Percentiles rank a stretch among this genome's conserved stretches.
Evolutionary conservation across 768 basidiomycete genomes (phyloP).

Genomic region (Scleroderma bovista): DNA sequence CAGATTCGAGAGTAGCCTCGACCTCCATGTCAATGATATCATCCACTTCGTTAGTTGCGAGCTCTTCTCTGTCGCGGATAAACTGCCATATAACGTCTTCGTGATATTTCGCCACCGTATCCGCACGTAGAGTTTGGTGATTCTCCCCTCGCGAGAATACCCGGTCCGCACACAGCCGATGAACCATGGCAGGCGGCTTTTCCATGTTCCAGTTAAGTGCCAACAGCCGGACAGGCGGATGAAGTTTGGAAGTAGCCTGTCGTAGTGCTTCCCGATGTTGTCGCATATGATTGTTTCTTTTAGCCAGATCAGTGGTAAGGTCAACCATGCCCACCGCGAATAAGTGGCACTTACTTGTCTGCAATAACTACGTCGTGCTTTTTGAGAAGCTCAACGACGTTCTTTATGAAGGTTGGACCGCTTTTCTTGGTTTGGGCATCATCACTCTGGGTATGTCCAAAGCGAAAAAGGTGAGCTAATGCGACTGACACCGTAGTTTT

Average conservation of each 20-base stretch:
- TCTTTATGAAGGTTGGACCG: slow-evolving; percentile 64
- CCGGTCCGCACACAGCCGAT: slow-evolving; percentile 75
- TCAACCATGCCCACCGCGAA: background rate
- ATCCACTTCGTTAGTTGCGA: slow-evolving; percentile 61
- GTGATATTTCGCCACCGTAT: slow-evolving; percentile 47
- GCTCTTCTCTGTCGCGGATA: slow-evolving; percentile 54
- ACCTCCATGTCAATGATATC: slow-evolving; percentile 62
- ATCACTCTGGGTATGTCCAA: slow-evolving; percentile 92
- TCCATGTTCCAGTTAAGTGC: slow-evolving; percentile 75
- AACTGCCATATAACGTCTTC: slow-evolving; percentile 85
- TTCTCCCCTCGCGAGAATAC: slow-evolving; percentile 71
- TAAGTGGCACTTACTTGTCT: slow-evolving; percentile 61
- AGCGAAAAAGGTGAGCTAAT: slow-evolving; percentile 71
- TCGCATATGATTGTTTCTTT: slow-evolving; percentile 81
- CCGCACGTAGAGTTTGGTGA: slow-evolving; percentile 77
- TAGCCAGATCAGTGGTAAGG: slow-evolving; percentile 7
- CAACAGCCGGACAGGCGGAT: slow-evolving; percentile 64
- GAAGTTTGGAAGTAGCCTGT: slow-evolving; percentile 38
- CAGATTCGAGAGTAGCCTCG: slow-evolving; percentile 46
- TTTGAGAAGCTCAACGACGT: slow-evolving; percentile 57
- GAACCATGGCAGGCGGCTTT: slow-evolving; percentile 52
- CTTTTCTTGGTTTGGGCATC: slow-evolving; percentile 76
- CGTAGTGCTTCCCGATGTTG: slow-evolving; percentile 75
- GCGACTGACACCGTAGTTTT: slow-evolving; percentile 86
- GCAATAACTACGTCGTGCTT: slow-evolving; percentile 79